phyloP scores from a whole-genome alignment of 2,329 filamentous ascomycete species.

The Helminthosporium solani region DNA sequence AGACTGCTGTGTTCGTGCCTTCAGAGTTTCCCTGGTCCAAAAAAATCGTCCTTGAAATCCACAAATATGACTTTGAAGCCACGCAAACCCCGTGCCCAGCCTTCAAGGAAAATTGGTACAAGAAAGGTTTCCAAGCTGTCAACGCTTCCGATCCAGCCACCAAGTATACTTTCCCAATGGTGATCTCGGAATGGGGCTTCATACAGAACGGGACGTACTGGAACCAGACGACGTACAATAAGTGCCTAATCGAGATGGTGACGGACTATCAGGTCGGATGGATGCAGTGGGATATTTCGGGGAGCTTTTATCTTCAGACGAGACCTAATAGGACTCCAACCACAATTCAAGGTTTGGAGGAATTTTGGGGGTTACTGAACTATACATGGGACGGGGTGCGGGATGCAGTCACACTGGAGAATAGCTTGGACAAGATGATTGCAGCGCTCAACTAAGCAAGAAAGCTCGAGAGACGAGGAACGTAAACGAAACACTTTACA shows the following conservation, averaged over 20 bases:
- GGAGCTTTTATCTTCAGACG: slow-evolving; percentile 44
- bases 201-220: slow-evolving; percentile 35
- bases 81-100: slow-evolving; percentile 32
- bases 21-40: slow-evolving; percentile 27
- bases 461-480: too few species aligned
- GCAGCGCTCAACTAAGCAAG: slow-evolving; percentile 17
- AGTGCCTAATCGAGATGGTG: slow-evolving; percentile 35
- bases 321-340: slow-evolving; percentile 26
- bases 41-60: slow-evolving; percentile 37
- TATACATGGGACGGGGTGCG: slow-evolving; percentile 31
- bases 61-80: slow-evolving; percentile 38
- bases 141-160: slow-evolving; percentile 30
- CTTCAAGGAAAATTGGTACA: slow-evolving; percentile 38
- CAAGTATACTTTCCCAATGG: slow-evolving; percentile 34
- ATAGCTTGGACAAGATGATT: slow-evolving; percentile 37
- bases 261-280: slow-evolving; percentile 32
- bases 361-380: slow-evolving; percentile 34
- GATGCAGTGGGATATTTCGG: slow-evolving; percentile 35
- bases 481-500: too few species aligned
- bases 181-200: slow-evolving; percentile 38
- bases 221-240: slow-evolving; percentile 37
- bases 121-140: slow-evolving; percentile 34
- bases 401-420: slow-evolving; percentile 32
- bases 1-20: slow-evolving; percentile 30
- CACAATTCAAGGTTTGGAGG: slow-evolving; percentile 31